phyloP scores from a whole-genome alignment of 306 rosid genomes.

The Vigna hirtella region DNA sequence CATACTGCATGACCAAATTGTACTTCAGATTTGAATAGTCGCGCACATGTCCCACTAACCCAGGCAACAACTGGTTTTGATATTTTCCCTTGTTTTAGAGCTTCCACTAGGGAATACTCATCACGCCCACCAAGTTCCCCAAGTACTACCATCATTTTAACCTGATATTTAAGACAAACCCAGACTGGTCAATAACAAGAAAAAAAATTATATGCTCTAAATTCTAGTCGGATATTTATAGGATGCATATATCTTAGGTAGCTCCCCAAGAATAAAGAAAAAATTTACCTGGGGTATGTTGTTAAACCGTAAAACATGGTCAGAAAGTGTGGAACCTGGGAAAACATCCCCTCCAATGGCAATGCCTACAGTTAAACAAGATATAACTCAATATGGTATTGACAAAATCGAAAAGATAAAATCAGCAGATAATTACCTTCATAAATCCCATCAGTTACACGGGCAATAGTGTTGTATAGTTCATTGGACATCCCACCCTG shows the following conservation, averaged over 20 bases:
- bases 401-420: slow-evolving; percentile 36
- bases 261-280: slow-evolving; percentile 37
- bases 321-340: slow-evolving; percentile 98
- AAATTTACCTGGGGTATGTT: slow-evolving; percentile 88
- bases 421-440: slow-evolving; percentile 69
- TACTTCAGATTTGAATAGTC: slow-evolving; percentile 98
- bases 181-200: slow-evolving; percentile 34
- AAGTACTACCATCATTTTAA: slow-evolving; percentile 93
- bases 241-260: slow-evolving; percentile 32
- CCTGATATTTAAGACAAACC: slow-evolving; percentile 57
- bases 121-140: slow-evolving; percentile 99
- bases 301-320: slow-evolving; percentile 97
- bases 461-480: slow-evolving; percentile 86
- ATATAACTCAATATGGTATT: slow-evolving; percentile 38
- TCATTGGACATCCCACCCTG: slow-evolving; percentile 99
- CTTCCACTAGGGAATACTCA: slow-evolving; percentile 97
- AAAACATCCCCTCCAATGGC: slow-evolving; percentile 99
- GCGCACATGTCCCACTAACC: slow-evolving; percentile 99
- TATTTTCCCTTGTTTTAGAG: slow-evolving; percentile 93
- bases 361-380: slow-evolving; percentile 68
- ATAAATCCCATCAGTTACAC: slow-evolving; percentile 95
- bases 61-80: slow-evolving; percentile 96
- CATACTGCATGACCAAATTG: slow-evolving; percentile 99
- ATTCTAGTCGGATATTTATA: slow-evolving; percentile 22
- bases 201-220: slow-evolving; percentile 21